Base-by-base conservation (phyloP, 2,329 filamentous ascomycete species). In the Aspergillus sergii region DNA sequence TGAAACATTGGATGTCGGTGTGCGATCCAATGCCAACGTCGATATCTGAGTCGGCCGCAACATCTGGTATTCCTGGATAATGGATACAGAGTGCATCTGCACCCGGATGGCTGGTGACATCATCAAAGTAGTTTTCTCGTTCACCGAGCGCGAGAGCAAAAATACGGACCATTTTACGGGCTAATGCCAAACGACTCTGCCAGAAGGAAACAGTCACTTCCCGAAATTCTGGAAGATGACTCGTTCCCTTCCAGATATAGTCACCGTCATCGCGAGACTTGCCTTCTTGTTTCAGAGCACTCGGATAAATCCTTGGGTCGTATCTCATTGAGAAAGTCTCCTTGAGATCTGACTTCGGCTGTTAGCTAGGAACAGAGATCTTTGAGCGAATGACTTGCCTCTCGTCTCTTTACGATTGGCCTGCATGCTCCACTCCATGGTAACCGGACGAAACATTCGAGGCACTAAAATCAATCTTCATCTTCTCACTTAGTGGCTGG, bases 131-230 rank as follows among this genome's bases (percentile, higher is more conserved):
- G 39, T 80, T 69, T 68, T 89, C 86, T 0, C 81, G 78, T 4
- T 88, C 75, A 12, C 81, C 80, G 2, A 89, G 77, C 5, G 82
- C 82, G 3, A 89, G 76, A 0, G 86, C 86, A 67, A 89, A 87
- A 8, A 82, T 75, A 5, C 78, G 76, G 2, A 85, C 80, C 36
- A 89, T 71, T 41, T 78, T 80, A 26, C 86, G 79, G 0, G 85
- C 82, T 1, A 89, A 76, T 0, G 67, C 75, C 12, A 89, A 76
- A 43, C 72, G 64, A 0, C 23, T 59, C 41, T 70, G 62, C 59
- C 68, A 70, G 57, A 71, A 73, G 30, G 68, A 56, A 4, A 72
- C 53, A 19, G 66, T 70, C 23, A 57, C 65, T 34, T 69, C 66
- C 9, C 61, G 64, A 60, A 73, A 73, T 0, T 50, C 60, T 1